These are phyloP conservation scores for Pyrenochaeta sp. DNA, from an alignment of 2,329 filamentous ascomycete genomes.

Conservation along the genomic window DNA sequence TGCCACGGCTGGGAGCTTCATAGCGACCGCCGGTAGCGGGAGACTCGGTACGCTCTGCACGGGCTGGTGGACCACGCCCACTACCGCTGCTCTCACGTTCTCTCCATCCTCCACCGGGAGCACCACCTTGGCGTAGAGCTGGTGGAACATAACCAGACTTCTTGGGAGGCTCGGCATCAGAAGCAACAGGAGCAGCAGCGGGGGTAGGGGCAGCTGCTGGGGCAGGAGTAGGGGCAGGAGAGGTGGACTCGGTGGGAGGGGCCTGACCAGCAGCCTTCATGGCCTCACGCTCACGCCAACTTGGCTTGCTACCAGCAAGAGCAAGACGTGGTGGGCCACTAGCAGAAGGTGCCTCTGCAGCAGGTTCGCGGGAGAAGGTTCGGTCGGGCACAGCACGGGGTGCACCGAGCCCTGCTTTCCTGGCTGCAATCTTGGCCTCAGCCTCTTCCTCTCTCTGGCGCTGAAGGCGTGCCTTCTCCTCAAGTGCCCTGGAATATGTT, in stretches of 20 bases:
- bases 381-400: conserved; percentile 33
- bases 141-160: conserved; percentile 58
- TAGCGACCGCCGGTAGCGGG: conserved; percentile 42
- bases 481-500: conserved; percentile 63
- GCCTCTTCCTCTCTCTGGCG: conserved; percentile 88
- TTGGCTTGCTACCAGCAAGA: conserved; percentile 69
- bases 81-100: conserved; percentile 44
- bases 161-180: conserved; percentile 46
- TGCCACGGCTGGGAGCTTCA: conserved; percentile 37
- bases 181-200: conserved; percentile 43
- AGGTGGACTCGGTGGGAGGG: conserved; percentile 43
- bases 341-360: conserved; percentile 48
- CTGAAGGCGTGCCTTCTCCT: conserved; percentile 72
- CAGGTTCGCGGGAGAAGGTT: conserved; percentile 46
- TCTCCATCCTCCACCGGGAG: conserved; percentile 47
- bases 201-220: conserved; percentile 38
- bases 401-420: conserved; percentile 54
- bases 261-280: conserved; percentile 48
- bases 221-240: conserved; percentile 39
- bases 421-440: conserved; percentile 75
- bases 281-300: conserved; percentile 78
- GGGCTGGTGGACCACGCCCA: conserved; percentile 35
- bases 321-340: conserved; percentile 68
- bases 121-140: conserved; percentile 49
- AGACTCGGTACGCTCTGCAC: conserved; percentile 34